phyloP scores from a whole-genome alignment of 345 rosid species.

The Gossypium herbaceum region DNA sequence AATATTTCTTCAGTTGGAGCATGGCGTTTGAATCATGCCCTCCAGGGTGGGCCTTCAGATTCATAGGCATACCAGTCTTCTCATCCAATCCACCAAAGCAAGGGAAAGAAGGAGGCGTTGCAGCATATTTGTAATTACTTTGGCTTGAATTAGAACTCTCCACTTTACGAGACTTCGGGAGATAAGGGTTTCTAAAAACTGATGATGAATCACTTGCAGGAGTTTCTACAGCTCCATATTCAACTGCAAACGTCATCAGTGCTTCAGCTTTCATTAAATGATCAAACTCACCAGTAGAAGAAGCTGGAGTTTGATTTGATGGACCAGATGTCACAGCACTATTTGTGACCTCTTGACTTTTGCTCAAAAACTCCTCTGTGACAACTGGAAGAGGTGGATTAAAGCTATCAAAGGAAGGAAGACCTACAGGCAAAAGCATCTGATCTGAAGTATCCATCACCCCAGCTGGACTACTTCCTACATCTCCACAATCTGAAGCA shows the following conservation, averaged over 20 bases:
- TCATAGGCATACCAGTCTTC: constrained; percentile 42
- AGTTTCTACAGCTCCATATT: constrained; percentile 94
- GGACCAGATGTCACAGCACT: constrained; percentile 48
- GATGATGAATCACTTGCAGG: constrained; percentile 60
- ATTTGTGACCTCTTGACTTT: constrained; percentile 60
- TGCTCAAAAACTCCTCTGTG: constrained; percentile 60
- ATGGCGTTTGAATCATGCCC: constrained; percentile 35
- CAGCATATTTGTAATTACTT: constrained; percentile 68
- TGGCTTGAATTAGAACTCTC: constrained; percentile 72
- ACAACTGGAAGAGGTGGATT: constrained; percentile 49
- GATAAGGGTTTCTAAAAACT: constrained; percentile 76
- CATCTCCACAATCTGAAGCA: constrained; percentile 75
- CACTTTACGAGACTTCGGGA: constrained; percentile 64
- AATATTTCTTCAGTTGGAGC: constrained; percentile 46
- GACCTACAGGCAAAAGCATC: constrained; percentile 70
- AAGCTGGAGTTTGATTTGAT: constrained; percentile 37
- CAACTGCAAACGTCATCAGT: constrained; percentile 87
- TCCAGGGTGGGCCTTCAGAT: constrained; percentile 44
- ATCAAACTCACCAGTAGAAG: constrained; percentile 72
- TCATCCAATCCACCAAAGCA: constrained; percentile 54
- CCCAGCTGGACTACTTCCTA: constrained; percentile 72
- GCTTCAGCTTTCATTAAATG: constrained; percentile 95
- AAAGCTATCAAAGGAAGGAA: constrained; percentile 81
- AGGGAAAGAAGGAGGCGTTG: constrained; percentile 75
- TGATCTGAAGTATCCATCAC: constrained; percentile 77